Evolutionary conservation across 768 basidiomycete species (phyloP).

Genomic region (Hericium erinaceus): DNA sequence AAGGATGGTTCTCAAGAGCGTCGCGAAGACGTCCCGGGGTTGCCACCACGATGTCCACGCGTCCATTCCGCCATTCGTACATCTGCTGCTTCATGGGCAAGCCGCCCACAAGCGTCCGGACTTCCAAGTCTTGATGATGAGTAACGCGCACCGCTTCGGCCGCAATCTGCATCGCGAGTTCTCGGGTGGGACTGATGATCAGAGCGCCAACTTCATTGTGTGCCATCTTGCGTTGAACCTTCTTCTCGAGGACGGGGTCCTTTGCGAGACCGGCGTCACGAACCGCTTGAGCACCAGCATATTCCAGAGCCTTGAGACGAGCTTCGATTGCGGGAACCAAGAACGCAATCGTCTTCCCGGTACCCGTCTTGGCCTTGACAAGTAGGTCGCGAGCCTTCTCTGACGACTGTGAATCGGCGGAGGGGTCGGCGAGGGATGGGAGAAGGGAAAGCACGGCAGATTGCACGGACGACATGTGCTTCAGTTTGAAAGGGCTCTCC

Average conservation of each 20-base stretch:
- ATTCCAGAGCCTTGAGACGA: constrained; percentile 51
- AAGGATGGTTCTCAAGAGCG: constrained; percentile 48
- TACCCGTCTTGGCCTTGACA: constrained; percentile 83
- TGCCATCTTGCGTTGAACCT: constrained; percentile 30
- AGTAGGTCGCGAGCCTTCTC: constrained; percentile 54
- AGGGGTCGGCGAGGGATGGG: constrained; percentile 54
- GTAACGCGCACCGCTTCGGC: constrained; percentile 67
- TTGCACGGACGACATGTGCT: constrained; percentile 76
- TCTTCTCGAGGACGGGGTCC: constrained; percentile 22
- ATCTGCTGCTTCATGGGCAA: constrained; percentile 56
- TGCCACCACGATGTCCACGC: constrained; percentile 77
- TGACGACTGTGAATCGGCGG: constrained; percentile 23
- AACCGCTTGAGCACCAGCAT: constrained; percentile 30
- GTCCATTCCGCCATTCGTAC: constrained; percentile 49
- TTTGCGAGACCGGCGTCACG: constrained; percentile 31
- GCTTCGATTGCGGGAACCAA: constrained; percentile 80
- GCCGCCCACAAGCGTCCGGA: constrained; percentile 74
- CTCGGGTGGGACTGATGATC: constrained; percentile 84
- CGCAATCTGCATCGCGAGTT: constrained; percentile 85
- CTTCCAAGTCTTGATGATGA: constrained; percentile 56
- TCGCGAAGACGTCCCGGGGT: constrained; percentile 88
- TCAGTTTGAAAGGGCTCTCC: constrained; percentile 53
- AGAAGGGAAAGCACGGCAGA: constrained; percentile 67
- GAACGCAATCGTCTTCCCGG: constrained; percentile 85
- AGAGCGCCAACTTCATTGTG: constrained; percentile 54